Evolutionary conservation across 78 protist species (phyloP), one percentile per base, ranked within the genome.

Genomic region (Dictyostelium capitatum): DNA sequence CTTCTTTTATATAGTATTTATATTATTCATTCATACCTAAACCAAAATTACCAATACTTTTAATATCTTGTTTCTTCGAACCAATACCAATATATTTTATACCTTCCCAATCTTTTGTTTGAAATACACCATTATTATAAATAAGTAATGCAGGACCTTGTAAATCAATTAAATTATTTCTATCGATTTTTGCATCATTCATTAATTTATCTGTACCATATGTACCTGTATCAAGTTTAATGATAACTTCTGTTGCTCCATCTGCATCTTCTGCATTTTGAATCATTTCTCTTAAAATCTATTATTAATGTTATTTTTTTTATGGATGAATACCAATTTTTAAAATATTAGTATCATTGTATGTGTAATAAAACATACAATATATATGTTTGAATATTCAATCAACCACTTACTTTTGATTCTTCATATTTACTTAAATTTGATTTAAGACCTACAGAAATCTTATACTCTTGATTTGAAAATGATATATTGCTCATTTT

Each of bases 1-100:
- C n/a, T n/a, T n/a, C n/a, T n/a, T n/a, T n/a, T n/a, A n/a, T n/a
- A n/a, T n/a, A n/a, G n/a, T n/a, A n/a, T n/a, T n/a, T n/a, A n/a
- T n/a, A n/a, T n/a, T n/a, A n/a, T n/a, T n/a, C n/a, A n/a, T n/a
- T n/a, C 43, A 57, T 23, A 57, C 67, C 67, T 59, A 83, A 53
- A 37, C 90, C 90, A 72, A 83, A 83, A 37, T 83, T 83, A 9
- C 90, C 90, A 37, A 72, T 80, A n/a, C 81, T 70, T n/a, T 83
- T 83, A 10, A 83, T 2, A 72, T 83, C 80, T n/a, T 20, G 59
- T 53, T 83, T 72, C 72, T 83, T 83, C 9, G 80, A 70, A 6
- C 90, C 90, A 37, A 23, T 37, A 4, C 90, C 72, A 0, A 83
- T n/a, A 10, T 25, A 41, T 1, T 6, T 19, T 28, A 83, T 83